Evolutionary conservation across 176 grass and related monocot genomes (phyloP), one percentile per base, ranked within the genome.

Genomic region (Cenchrus fungigraminus): DNA sequence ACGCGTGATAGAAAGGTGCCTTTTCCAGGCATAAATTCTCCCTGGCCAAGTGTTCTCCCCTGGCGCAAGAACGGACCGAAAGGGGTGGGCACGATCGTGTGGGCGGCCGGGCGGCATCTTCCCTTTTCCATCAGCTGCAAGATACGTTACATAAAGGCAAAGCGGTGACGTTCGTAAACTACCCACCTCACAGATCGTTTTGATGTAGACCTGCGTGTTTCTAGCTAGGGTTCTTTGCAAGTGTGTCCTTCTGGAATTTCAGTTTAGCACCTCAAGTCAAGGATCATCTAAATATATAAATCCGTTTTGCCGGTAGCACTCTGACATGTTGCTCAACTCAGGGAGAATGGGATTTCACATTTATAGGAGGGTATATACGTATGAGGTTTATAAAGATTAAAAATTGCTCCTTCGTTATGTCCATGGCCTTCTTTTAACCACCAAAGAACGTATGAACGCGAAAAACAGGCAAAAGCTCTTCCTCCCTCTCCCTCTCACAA

Each of bases 141-240:
- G 84, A 83, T 83, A 90, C 84, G 88, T 83, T 79, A 68, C 84
- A 59, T 83, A 60, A 86, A 60, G 66, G 84, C 55, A 52, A 69
- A 70, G 25, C 65, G 34, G 20, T 74, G 73, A 73, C 84, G 79
- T 83, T 56, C 11, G 29, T 66, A 16, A 65, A 73, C 77, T 74
- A 17, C 74, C 46, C 51, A 79, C 79, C 74, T 87, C 84, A 74
- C 43, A 74, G 4, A 31, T 37, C 42, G 9, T 34, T 34, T 37
- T 46, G 89, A 87, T 69, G 74, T 40, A 67, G 84, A 90, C 89
- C 9, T 52, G 73, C 17, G 54, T 6, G 2, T 66, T 37, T 25
- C 3, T 40, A 4, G 2, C 22, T n/a, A 56, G 37, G 32, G 0
- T 72, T 43, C 25, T 86, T 73, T 82, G 29, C 67, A 73, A 9